Percentiles rank a stretch among this genome's conserved stretches.
These are phyloP conservation scores for Sisymbrium altissimum DNA, from an alignment of 345 rosid genomes.

Conservation along the genomic window DNA sequence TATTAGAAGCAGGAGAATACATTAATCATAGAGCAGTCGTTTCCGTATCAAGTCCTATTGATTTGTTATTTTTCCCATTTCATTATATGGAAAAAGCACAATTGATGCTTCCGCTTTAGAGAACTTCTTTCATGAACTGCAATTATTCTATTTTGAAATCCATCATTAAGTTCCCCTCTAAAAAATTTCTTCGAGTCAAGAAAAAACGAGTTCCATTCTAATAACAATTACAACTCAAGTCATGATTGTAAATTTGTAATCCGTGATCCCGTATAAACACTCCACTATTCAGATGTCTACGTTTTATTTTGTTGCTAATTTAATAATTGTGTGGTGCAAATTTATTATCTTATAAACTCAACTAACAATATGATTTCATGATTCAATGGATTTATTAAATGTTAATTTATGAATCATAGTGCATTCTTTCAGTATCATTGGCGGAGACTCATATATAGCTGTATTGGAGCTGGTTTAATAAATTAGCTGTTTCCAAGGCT, in stretches of 20 bases:
- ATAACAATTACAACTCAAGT: conserved; percentile 9
- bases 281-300: not conserved
- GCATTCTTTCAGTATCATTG: not conserved
- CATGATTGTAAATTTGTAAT: conserved; percentile 3
- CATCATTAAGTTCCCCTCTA: conserved; percentile 22
- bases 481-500: conserved; percentile 25
- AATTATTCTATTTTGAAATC: conserved; percentile 18
- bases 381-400: not conserved
- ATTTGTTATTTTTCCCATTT: not conserved
- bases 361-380: not conserved
- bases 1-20: not conserved
- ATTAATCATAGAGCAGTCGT: not conserved
- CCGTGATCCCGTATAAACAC: not conserved
- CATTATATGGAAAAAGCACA: conserved; percentile 13
- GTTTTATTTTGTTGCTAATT: not conserved
- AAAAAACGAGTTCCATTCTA: not conserved
- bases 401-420: not conserved
- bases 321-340: not conserved
- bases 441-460: not conserved
- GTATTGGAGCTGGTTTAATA: not conserved
- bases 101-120: conserved; percentile 46
- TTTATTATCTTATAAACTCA: conserved; percentile 1
- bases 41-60: not conserved
- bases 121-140: conserved; percentile 47
- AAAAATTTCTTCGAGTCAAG: not conserved